Evolutionary conservation across 345 rosid genomes (phyloP).

Genomic region (Hibiscus tridactylites): DNA sequence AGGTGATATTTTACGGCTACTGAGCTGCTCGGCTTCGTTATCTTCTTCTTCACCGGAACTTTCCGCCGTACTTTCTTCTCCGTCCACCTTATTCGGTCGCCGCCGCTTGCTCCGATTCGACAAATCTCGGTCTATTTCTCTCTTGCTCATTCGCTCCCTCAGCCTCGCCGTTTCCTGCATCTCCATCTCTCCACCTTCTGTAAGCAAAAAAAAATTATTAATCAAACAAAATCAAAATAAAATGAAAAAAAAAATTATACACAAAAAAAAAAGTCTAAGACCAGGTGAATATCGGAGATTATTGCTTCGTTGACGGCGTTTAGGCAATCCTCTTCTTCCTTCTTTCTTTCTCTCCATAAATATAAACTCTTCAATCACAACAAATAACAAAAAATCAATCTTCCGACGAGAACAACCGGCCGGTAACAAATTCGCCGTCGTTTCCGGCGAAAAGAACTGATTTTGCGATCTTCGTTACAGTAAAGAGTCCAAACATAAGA

Average conservation of each 20-base stretch:
- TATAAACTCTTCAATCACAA: neutral
- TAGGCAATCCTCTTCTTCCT: conserved; percentile 37
- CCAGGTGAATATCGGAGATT: conserved; percentile 27
- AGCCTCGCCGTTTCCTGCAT: conserved; percentile 28
- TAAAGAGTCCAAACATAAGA: neutral
- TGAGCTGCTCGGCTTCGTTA: conserved; percentile 1
- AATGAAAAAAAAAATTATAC: neutral
- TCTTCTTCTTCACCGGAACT: conserved; percentile 26
- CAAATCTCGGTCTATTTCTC: conserved; percentile 23
- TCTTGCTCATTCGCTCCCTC: conserved; percentile 25
- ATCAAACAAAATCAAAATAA: neutral
- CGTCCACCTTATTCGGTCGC: conserved; percentile 28
- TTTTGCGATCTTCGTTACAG: neutral
- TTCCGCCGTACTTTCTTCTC: conserved; percentile 35
- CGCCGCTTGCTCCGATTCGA: conserved; percentile 33
- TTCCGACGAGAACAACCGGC: neutral
- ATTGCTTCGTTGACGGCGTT: conserved; percentile 34
- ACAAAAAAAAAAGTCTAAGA: neutral
- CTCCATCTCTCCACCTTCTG: conserved; percentile 20
- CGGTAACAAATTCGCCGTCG: conserved; percentile 10
- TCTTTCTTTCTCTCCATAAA: conserved; percentile 43
- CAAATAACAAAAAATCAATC: neutral
- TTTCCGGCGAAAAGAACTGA: neutral
- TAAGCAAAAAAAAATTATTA: neutral
- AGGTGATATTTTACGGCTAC: conserved; percentile 16